Conservation (phyloP, 176 grass and related monocot species). For the Hordeum marinum region DNA sequence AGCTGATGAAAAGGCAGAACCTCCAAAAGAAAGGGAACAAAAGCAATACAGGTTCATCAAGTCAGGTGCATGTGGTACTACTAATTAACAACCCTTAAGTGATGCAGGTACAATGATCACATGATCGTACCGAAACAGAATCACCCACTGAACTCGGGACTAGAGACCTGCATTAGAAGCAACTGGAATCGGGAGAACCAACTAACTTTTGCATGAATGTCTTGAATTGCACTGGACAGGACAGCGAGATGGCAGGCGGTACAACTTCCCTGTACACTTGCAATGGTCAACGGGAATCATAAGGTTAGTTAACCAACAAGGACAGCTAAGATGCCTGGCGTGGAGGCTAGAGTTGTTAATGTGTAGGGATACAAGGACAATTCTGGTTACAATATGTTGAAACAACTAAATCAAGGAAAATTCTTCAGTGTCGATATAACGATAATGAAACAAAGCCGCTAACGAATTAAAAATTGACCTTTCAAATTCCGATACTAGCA, state of each 20-base stretch:
- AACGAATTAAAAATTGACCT: neutral
- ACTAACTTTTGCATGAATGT: neutral
- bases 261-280: neutral
- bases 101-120: neutral
- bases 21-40: neutral
- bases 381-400: neutral
- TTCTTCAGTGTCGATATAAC: neutral
- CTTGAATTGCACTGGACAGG: constrained; percentile 17
- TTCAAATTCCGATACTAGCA: neutral
- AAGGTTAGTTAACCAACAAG: neutral
- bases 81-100: neutral
- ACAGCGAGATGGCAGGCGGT: neutral
- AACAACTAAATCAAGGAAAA: neutral
- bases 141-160: neutral
- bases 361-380: neutral
- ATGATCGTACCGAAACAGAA: neutral
- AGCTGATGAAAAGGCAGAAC: neutral
- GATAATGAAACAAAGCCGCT: neutral
- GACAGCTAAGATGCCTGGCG: neutral
- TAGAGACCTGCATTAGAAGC: neutral
- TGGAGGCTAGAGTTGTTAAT: neutral
- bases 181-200: neutral
- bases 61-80: neutral
- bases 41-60: neutral
- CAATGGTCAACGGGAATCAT: neutral